Evolutionary conservation across 768 basidiomycete species (phyloP), one percentile per base, ranked within the genome.

Genomic region (Russula brevipes): DNA sequence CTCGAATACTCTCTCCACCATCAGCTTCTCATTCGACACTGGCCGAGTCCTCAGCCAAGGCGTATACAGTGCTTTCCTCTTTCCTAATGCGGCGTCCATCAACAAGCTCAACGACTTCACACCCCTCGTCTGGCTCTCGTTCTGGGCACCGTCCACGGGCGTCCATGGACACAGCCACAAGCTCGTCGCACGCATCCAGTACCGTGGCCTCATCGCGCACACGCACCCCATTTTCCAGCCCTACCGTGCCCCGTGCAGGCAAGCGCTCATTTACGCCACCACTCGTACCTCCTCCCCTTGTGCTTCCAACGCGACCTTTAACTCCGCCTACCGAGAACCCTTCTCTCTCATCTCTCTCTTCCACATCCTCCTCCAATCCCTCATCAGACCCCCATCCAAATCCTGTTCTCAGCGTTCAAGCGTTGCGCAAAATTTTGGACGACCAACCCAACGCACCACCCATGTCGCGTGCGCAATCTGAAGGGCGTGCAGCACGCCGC

Each of bases 341-440:
- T 1, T 79, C 82, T 17, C 69, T 78, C 41, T 59, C 67, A 36
- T 65, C 61, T 16, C 59, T 66, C 11, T 59, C 61, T 17, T 68
- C 67, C 36, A n/a, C 60, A 17, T 74, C 77, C 1, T 84, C 85
- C 0, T 80, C 80, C 24, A 81, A 80, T 0, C 81, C 80, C 0
- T 81, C 81, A 0, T 83, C 84, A 5, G 77, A 79, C n/a, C 83
- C 85, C 61, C 72, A 74, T 42, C 80, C 79, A 61, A 76, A 79
- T 16, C 84, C 84, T 2, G 86, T 85, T 68, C 84, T 78, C 61
- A 87, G 88, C 1, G 77, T 91, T 30, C 77, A 81, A 62, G 84
- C 81, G 33, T 77, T 91, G 30, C 83, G 89, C 62, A 87, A 84
- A 70, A 91, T 91, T 62, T 80, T 91, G 12, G 82, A 84, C 64